phyloP scores from a whole-genome alignment of 768 basidiomycete genomes.

The Lactifluus subvellereus region DNA sequence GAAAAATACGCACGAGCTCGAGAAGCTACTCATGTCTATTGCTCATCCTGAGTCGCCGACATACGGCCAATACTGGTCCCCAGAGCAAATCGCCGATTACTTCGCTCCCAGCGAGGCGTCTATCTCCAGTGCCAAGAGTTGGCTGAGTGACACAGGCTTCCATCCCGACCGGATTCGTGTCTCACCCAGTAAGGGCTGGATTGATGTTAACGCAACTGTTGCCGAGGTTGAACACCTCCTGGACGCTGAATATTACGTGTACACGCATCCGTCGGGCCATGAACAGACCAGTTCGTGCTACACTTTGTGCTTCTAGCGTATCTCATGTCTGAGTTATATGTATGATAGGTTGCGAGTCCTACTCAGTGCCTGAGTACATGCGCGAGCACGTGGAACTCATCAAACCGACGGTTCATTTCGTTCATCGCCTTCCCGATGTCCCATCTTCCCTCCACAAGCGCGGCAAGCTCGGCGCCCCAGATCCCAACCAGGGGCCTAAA shows the following conservation, averaged over 20 bases:
- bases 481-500: slow-evolving; percentile 19
- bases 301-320: background rate
- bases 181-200: slow-evolving; percentile 35
- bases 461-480: slow-evolving; percentile 25
- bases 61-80: slow-evolving; percentile 44
- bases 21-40: slow-evolving; percentile 38
- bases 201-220: slow-evolving; percentile 37
- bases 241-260: slow-evolving; percentile 39
- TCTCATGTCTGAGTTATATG: background rate
- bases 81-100: slow-evolving; percentile 35
- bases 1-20: slow-evolving; percentile 37
- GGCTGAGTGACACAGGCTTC: slow-evolving; percentile 38
- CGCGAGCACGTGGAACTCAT: slow-evolving; percentile 39
- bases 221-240: slow-evolving; percentile 42
- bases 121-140: slow-evolving; percentile 35
- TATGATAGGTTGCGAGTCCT: slow-evolving; percentile 34
- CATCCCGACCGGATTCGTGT: slow-evolving; percentile 32
- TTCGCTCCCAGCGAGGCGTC: slow-evolving; percentile 40
- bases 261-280: slow-evolving; percentile 34
- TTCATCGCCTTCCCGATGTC: slow-evolving; percentile 19
- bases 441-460: slow-evolving; percentile 10
- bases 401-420: slow-evolving; percentile 42
- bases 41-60: slow-evolving; percentile 40
- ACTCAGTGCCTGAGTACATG: slow-evolving; percentile 38
- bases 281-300: slow-evolving; percentile 34